Evolutionary conservation across 257 asterid species (phyloP).

Genomic region (Galeopsis tetrahit): DNA sequence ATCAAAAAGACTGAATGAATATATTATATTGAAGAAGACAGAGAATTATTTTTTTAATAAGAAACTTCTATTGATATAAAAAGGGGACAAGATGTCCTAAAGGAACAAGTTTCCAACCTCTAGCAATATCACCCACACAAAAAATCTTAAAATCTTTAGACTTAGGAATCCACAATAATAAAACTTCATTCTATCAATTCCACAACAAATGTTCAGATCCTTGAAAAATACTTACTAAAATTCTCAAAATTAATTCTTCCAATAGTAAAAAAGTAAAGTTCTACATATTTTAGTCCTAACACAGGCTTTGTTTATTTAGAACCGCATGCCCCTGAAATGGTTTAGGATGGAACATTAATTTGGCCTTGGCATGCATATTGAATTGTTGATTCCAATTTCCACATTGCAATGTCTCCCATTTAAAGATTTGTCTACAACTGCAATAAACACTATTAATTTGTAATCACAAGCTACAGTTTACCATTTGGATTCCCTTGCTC

Average conservation of each 20-base stretch:
- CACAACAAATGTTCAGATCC: background rate
- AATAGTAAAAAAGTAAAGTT: background rate
- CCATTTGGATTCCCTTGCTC: conserved; percentile 97
- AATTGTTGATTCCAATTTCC: conserved; percentile 7
- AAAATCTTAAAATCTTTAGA: background rate
- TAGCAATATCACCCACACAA: background rate
- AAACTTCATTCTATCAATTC: background rate
- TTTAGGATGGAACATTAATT: background rate
- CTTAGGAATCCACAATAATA: background rate
- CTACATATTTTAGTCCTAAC: background rate
- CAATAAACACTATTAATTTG: conserved; percentile 25
- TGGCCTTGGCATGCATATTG: background rate
- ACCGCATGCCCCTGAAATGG: conserved; percentile 11
- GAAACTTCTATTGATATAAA: background rate
- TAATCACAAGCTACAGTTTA: conserved; percentile 30
- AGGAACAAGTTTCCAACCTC: conserved; percentile 5
- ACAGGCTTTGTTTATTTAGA: conserved; percentile 6
- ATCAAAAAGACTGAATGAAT: conserved; percentile 21
- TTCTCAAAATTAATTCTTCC: background rate
- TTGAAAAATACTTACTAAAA: background rate
- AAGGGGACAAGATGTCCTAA: background rate
- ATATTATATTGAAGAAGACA: conserved; percentile 7
- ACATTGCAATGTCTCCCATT: conserved; percentile 7
- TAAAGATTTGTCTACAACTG: conserved; percentile 20
- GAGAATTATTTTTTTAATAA: background rate